phyloP scores from a whole-genome alignment of 2,329 filamentous ascomycete species.

The Fusarium fracticaudum region DNA sequence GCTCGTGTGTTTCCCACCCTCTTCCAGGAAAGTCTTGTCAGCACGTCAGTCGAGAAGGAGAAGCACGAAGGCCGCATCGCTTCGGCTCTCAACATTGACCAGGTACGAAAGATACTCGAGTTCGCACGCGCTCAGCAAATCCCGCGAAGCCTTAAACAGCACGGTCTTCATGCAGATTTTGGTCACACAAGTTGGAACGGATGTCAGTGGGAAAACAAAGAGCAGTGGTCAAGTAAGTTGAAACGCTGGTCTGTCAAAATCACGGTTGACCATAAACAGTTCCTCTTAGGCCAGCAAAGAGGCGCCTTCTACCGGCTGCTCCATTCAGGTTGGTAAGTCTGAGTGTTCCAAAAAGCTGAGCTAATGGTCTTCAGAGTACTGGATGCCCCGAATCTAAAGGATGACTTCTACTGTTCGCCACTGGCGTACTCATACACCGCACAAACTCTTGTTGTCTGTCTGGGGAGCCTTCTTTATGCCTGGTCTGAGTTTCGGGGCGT shows the following conservation, averaged over 20 bases:
- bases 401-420: constrained; percentile 95
- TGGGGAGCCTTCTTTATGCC: constrained; percentile 81
- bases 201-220: constrained; percentile 36
- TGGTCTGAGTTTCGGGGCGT: constrained; percentile 85
- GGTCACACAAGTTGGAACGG: constrained; percentile 41
- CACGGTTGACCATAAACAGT: constrained; percentile 25
- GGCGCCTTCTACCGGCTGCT: constrained; percentile 68
- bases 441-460: constrained; percentile 82
- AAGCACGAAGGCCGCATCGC: constrained; percentile 81
- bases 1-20: constrained; percentile 71
- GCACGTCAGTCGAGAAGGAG: constrained; percentile 68
- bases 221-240: constrained; percentile 17
- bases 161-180: neutral
- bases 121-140: constrained; percentile 49
- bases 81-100: constrained; percentile 82
- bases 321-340: constrained; percentile 76
- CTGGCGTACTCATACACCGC: constrained; percentile 83
- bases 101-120: constrained; percentile 71
- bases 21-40: constrained; percentile 55
- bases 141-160: constrained; percentile 1
- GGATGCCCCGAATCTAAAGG: constrained; percentile 86
- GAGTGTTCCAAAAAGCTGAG: neutral
- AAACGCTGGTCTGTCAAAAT: neutral
- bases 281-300: constrained; percentile 19
- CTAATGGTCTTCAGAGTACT: constrained; percentile 70